Evolutionary conservation across 495 filamentous ascomycete species (phyloP), one percentile per base, ranked within the genome.

Genomic region (Pseudomonodictys pantanalensis): DNA sequence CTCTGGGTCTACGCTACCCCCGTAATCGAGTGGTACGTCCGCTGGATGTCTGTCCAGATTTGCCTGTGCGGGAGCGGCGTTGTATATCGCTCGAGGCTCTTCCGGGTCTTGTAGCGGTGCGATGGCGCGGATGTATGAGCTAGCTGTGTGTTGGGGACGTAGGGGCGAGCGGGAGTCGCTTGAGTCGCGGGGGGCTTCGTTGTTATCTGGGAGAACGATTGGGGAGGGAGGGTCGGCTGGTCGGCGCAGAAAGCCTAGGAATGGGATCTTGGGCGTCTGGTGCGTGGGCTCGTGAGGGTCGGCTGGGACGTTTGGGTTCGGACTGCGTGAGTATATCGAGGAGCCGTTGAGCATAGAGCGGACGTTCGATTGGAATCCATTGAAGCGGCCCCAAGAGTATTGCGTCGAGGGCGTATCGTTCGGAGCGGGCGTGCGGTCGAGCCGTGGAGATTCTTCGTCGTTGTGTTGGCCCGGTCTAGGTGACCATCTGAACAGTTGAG

Each of bases 291-390:
- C n/a, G n/a, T n/a, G n/a, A n/a, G n/a, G n/a, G n/a, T n/a, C 49
- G 51, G 43, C 58, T 62, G 12, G 64, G 59, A 41, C n/a, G n/a
- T 41, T 41, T 10, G 59, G 56, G 7, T 29, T 22, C 8, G 64
- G 64, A 18, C 50, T 56, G 22, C 60, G 25, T 11, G 65, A 67
- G 47, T 67, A 67, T 17, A 67, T 47, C 5, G 65, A 67, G 46
- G 59, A 64, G 26, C 65, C 65, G 49, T 67, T 63, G 50, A 67
- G 44, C 29, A 67, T 63, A 11, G 65, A 60, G 42, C 65, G 65
- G 12, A 64, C 56, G 42, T 60, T 64, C 45, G n/a, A 20, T 23
- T 67, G 64, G 7, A 67, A 30, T 10, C 25, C 49, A 26, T 53
- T 29, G 46, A 64, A 67, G 39, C 60, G 55, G 15, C n/a, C n/a